Evolutionary conservation across 768 basidiomycete species (phyloP).

Genomic region (Kondoa malvinella): DNA sequence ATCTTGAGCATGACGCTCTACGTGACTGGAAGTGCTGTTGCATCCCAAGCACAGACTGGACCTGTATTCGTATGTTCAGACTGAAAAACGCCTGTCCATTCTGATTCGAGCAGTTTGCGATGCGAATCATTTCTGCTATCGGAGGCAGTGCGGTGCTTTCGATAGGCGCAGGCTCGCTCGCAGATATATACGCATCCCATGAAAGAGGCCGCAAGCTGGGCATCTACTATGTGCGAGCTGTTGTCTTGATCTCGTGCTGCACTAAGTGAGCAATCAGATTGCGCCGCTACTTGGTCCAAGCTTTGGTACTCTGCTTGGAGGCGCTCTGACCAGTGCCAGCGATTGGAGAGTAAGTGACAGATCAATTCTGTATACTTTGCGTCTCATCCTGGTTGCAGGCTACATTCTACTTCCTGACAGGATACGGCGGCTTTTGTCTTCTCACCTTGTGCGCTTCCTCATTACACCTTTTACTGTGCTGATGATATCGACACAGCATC

Average conservation of each 20-base stretch:
- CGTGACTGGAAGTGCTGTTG: background rate
- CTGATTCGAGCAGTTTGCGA: slow-evolving; percentile 3
- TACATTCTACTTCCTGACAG: slow-evolving; percentile 4
- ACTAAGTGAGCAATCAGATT: background rate
- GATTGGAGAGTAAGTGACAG: background rate
- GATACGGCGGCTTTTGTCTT: slow-evolving; percentile 1
- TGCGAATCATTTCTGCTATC: background rate
- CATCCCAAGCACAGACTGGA: background rate
- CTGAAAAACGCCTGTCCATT: background rate
- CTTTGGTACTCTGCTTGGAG: background rate
- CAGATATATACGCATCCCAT: slow-evolving; percentile 2
- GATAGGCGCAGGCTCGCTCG: slow-evolving; percentile 1
- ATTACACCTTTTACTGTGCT: background rate
- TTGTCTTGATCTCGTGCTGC: too few relatives aligned
- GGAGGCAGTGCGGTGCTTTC: background rate
- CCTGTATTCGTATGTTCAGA: slow-evolving; percentile 1
- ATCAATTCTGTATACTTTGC: background rate
- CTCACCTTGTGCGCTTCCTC: background rate
- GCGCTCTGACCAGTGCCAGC: slow-evolving; percentile 1
- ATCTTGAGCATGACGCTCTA: background rate
- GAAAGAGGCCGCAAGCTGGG: slow-evolving; percentile 1
- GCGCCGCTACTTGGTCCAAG: slow-evolving; percentile 1
- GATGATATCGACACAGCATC: background rate
- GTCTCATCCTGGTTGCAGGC: background rate
- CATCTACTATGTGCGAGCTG: slow-evolving; percentile 2